Percentiles rank a stretch among this genome's conserved stretches.
phyloP scores from a whole-genome alignment of 2,329 filamentous ascomycete genomes.

The Monilinia fructicola region DNA sequence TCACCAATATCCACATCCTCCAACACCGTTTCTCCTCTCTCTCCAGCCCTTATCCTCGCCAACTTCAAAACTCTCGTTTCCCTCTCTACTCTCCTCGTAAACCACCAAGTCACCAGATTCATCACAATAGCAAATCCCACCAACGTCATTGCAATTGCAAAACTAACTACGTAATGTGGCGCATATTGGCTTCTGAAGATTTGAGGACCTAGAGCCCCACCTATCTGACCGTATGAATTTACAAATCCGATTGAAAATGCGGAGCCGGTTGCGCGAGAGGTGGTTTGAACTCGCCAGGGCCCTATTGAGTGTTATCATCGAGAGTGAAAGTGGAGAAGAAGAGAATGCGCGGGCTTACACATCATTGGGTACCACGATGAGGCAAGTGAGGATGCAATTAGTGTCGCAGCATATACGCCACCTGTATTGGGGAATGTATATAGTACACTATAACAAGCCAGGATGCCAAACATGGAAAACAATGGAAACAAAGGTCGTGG shows the following conservation, averaged over 20 bases:
- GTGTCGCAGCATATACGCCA: not conserved
- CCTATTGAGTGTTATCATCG: not conserved
- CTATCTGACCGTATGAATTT: not conserved
- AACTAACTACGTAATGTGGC: not conserved
- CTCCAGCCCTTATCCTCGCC: not conserved
- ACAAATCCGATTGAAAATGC: not conserved
- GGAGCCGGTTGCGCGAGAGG: not conserved
- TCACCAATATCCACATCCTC: not conserved
- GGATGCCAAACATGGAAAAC: no score
- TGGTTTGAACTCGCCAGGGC: not conserved
- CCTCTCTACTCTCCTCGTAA: not conserved
- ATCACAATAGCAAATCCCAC: not conserved
- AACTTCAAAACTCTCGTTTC: not conserved
- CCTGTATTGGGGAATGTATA: not conserved
- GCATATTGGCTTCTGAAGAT: not conserved
- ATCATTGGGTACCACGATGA: not conserved
- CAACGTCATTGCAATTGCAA: not conserved
- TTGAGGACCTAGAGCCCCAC: not conserved
- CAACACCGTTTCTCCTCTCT: not conserved
- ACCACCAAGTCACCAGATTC: not conserved
- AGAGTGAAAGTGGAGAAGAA: not conserved
- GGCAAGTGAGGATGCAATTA: not conserved
- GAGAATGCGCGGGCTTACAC: not conserved
- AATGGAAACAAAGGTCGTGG: no score
- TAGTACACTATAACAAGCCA: no score